These are phyloP conservation scores for Magnusiomyces ingens DNA, from an alignment of 1,139 yeast species.

Conservation along the genomic window DNA sequence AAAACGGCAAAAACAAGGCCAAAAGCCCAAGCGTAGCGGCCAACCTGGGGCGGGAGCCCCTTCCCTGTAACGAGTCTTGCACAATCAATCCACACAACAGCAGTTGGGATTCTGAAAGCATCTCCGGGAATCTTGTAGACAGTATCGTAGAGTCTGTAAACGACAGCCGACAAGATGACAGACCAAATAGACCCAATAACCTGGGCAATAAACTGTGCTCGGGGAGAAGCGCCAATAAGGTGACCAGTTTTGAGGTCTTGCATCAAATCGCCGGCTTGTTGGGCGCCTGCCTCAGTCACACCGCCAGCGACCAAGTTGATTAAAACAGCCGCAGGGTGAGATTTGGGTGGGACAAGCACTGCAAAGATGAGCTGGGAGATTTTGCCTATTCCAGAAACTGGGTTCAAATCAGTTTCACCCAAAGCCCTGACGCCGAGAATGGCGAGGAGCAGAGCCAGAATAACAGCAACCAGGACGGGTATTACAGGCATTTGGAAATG, in stretches of 20 bases:
- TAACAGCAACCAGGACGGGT: constrained; percentile 59
- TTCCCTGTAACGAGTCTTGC: constrained; percentile 87
- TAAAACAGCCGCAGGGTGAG: constrained; percentile 73
- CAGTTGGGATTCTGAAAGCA: constrained; percentile 84
- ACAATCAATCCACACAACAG: constrained; percentile 94
- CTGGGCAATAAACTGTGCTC: constrained; percentile 87
- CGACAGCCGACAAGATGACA: constrained; percentile 65
- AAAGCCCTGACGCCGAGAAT: constrained; percentile 86
- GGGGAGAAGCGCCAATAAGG: constrained; percentile 83
- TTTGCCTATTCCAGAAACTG: constrained; percentile 95
- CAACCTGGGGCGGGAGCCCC: constrained; percentile 78
- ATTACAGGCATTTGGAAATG: constrained; percentile 45
- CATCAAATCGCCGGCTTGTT: constrained; percentile 97
- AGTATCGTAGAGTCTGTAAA: constrained; percentile 73
- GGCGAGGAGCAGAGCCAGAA: constrained; percentile 71
- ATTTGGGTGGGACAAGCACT: constrained; percentile 55
- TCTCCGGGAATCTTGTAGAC: constrained; percentile 81
- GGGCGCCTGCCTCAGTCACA: constrained; percentile 97
- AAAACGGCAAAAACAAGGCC: constrained; percentile 64
- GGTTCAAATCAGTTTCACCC: constrained; percentile 95
- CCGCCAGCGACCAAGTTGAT: constrained; percentile 93
- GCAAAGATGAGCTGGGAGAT: constrained; percentile 87
- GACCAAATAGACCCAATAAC: constrained; percentile 82
- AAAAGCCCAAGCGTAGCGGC: constrained; percentile 54
- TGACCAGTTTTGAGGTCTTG: constrained; percentile 96